Evolutionary conservation across 2,329 filamentous ascomycete genomes (phyloP).

Genomic region (Penicillium fuscoglaucum): DNA sequence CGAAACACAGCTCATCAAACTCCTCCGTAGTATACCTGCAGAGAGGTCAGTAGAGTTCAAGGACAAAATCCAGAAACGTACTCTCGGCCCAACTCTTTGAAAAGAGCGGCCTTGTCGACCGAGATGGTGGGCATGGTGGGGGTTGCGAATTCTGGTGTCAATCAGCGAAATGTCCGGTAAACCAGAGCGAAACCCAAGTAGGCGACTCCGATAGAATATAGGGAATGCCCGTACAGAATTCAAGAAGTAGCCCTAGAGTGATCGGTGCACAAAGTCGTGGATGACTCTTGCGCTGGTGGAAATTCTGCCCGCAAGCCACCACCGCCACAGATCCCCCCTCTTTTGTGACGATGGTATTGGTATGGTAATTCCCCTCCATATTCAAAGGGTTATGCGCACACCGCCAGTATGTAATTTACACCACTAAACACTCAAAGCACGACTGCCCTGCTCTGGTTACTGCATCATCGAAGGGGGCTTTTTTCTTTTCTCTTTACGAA

Average conservation of each 20-base stretch:
- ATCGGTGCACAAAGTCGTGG: slow-evolving; percentile 11
- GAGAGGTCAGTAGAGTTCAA: background rate
- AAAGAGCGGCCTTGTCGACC: slow-evolving; percentile 95
- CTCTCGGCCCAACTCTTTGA: slow-evolving; percentile 85
- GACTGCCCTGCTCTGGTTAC: slow-evolving; percentile 6
- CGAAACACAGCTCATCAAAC: slow-evolving; percentile 97
- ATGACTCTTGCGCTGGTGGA: slow-evolving; percentile 27
- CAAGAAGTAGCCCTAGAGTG: slow-evolving; percentile 8
- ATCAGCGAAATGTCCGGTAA: slow-evolving; percentile 4
- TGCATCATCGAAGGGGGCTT: slow-evolving; percentile 19
- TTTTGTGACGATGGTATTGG: slow-evolving; percentile 21
- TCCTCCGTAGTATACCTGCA: slow-evolving; percentile 82
- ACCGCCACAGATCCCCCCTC: slow-evolving; percentile 36
- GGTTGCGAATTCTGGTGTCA: slow-evolving; percentile 26
- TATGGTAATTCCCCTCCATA: slow-evolving; percentile 17
- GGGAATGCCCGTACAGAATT: slow-evolving; percentile 3
- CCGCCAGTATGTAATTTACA: slow-evolving; percentile 28
- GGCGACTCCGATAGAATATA: slow-evolving; percentile 5
- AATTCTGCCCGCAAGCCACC: slow-evolving; percentile 33
- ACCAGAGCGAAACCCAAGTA: background rate
- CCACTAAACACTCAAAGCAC: slow-evolving; percentile 6
- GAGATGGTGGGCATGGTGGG: slow-evolving; percentile 88
- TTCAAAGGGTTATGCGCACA: background rate
- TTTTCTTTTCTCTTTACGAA: slow-evolving; percentile 2
- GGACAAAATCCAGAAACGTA: slow-evolving; percentile 49